Base-by-base conservation (phyloP, 108 stramenopile genomes). In the Chaetoceros muelleri region DNA sequence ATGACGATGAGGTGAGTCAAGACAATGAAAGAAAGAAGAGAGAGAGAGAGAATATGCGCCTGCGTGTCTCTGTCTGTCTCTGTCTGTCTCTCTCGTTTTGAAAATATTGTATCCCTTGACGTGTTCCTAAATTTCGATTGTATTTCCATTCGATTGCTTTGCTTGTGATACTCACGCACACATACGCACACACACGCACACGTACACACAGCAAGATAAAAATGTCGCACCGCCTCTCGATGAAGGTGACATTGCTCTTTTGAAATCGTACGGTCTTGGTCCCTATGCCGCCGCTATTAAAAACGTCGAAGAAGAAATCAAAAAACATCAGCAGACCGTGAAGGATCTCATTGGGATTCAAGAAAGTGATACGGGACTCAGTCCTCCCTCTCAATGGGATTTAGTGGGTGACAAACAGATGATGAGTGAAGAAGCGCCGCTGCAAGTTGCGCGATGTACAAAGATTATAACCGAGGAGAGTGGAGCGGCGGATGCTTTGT, bases 321-420 rank as follows among this genome's bases (percentile, higher is more conserved):
- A 90, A 62, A 90, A 76, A 34, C 86, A 93, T 28, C 92, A 94
- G 66, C 84, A 96, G 56, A 82, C 82, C 3, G 99, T 99, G 60
- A 98, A 97, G 60, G 95, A 98, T 52, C 68, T 98, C 31, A 97
- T 99, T 67, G 98, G 99, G 27, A 97, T 99, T 69, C 97, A 96
- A 66, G 99, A 99, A 67, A 84, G 81, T 45, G 97, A 98, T 62
- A 99, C 96, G 3, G 99, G 99, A n/a, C 66, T 99, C 25, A 81
- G 82, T 22, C 91, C 93, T 40, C 99, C 99, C 30, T 85, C 84
- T 62, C 96, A 96, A 72, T 99, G 99, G 99, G 99, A 99, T 75
- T 71, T 99, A 44, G 95, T 95, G 16, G 91, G 94, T 26, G 99
- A 99, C 75, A 99, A 99, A 76, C 96, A 97, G 76, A 98, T 98